Conservation (phyloP, 371 early-diverging fungal genomes). For the Mortierella polycephala region DNA sequence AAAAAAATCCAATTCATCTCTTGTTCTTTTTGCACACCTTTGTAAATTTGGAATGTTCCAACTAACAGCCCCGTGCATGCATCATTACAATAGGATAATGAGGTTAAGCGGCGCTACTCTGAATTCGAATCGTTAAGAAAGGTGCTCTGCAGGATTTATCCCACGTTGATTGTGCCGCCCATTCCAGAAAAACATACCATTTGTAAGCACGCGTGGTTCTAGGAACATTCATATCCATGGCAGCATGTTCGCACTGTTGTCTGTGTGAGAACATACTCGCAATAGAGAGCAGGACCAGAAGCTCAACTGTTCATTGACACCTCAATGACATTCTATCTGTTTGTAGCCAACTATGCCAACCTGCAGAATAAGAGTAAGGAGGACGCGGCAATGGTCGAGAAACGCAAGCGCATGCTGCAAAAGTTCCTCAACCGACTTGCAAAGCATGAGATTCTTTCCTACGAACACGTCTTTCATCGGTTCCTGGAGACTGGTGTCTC, state of each 20-base stretch:
- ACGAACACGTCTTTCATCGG: conserved; percentile 89
- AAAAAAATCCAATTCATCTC: not conserved
- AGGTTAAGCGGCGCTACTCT: conserved; percentile 87
- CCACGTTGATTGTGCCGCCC: conserved; percentile 88
- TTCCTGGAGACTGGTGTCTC: conserved; percentile 79
- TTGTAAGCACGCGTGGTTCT: conserved; percentile 54
- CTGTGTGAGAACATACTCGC: not conserved
- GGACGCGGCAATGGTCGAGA: conserved; percentile 85
- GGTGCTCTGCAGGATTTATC: conserved; percentile 79
- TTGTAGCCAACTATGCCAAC: conserved; percentile 84
- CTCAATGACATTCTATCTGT: not conserved
- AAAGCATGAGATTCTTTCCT: conserved; percentile 82
- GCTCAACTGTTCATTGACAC: not conserved
- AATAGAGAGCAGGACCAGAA: too few relatives aligned
- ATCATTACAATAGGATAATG: conserved; percentile 57
- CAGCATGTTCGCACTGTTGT: conserved; percentile 2
- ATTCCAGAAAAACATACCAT: conserved; percentile 96
- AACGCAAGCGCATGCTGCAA: conserved; percentile 90
- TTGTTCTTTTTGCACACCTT: not conserved
- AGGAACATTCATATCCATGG: too few relatives aligned
- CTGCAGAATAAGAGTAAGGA: conserved; percentile 86
- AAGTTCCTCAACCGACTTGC: conserved; percentile 87
- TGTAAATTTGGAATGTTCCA: too few relatives aligned
- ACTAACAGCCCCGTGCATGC: too few relatives aligned
- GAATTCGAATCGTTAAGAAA: conserved; percentile 93